Conservation (phyloP, 257 asterid genomes). For the Solanum ahanhuiri region DNA sequence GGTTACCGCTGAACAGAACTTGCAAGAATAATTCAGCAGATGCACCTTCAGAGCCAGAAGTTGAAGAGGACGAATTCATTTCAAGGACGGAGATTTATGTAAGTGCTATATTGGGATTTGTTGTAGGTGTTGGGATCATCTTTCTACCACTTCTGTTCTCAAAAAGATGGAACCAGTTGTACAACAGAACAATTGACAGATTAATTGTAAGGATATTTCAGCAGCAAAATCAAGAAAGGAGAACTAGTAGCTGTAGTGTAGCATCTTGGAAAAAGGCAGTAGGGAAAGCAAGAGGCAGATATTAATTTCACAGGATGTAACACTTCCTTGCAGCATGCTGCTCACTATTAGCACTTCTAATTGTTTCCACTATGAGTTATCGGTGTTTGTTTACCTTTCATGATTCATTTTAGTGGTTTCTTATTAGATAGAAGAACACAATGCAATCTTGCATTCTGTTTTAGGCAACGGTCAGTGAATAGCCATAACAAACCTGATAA, state of each 20-base stretch:
- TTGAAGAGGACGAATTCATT: neutral
- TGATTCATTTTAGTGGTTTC: too few species aligned
- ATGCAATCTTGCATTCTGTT: too few species aligned
- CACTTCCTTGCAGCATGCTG: too few species aligned
- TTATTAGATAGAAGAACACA: too few species aligned
- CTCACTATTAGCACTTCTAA: too few species aligned
- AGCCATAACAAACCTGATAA: too few species aligned
- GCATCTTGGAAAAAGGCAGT: too few species aligned
- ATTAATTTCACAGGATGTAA: too few species aligned
- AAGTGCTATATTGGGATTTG: constrained; percentile 6
- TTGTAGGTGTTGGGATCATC: constrained; percentile 4
- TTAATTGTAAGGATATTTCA: neutral
- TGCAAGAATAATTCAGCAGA: neutral
- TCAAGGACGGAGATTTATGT: constrained; percentile 1
- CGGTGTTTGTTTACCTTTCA: too few species aligned
- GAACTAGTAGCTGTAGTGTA: neutral
- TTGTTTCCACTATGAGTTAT: too few species aligned
- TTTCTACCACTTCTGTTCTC: constrained; percentile 1
- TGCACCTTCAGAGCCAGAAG: neutral
- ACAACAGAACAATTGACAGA: neutral
- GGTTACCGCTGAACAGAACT: constrained; percentile 6
- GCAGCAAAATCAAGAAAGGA: neutral
- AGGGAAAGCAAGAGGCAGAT: too few species aligned
- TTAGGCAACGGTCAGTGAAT: too few species aligned
- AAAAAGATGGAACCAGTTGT: neutral